A percentile compares a stretch with the other conserved stretches of the same genome.
Conservation (phyloP, 495 filamentous ascomycete species). For the Podospora tetraspora region DNA sequence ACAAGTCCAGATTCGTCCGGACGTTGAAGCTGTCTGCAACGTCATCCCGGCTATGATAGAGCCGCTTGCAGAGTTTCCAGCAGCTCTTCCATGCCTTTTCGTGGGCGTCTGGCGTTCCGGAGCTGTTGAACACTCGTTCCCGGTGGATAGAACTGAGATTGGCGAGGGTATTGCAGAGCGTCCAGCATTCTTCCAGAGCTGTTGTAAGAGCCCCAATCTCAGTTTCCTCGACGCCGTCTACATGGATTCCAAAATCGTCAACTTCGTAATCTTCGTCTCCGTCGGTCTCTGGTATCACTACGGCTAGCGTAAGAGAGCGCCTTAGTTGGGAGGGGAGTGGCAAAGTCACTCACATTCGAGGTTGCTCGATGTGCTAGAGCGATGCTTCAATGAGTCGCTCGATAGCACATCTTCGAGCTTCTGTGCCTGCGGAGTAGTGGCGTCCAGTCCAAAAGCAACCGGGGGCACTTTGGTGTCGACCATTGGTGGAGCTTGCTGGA, state of each 20-base stretch:
- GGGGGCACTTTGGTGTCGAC: slow-evolving; percentile 65
- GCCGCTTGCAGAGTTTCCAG: slow-evolving; percentile 82
- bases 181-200: slow-evolving; percentile 88
- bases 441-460: slow-evolving; percentile 57
- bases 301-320: slow-evolving; percentile 4
- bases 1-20: slow-evolving; percentile 73
- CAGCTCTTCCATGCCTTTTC: slow-evolving; percentile 88
- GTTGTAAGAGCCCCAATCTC: slow-evolving; percentile 69
- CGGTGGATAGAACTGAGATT: slow-evolving; percentile 80
- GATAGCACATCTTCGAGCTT: slow-evolving; percentile 60
- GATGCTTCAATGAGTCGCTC: slow-evolving; percentile 35
- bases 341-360: slow-evolving; percentile 58
- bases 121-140: slow-evolving; percentile 65
- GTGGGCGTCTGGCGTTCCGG: slow-evolving; percentile 65
- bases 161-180: slow-evolving; percentile 84
- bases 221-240: slow-evolving; percentile 44
- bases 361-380: slow-evolving; percentile 53
- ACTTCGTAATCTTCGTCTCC: slow-evolving; percentile 39
- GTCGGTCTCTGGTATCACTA: slow-evolving; percentile 50
- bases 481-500: slow-evolving; percentile 52
- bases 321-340: not conserved
- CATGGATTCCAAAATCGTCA: slow-evolving; percentile 37
- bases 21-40: slow-evolving; percentile 63
- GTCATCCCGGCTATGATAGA: slow-evolving; percentile 76
- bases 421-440: slow-evolving; percentile 75